These are phyloP conservation scores for Carex pumila DNA, from an alignment of 176 grass and related monocot species.

Conservation along the genomic window DNA sequence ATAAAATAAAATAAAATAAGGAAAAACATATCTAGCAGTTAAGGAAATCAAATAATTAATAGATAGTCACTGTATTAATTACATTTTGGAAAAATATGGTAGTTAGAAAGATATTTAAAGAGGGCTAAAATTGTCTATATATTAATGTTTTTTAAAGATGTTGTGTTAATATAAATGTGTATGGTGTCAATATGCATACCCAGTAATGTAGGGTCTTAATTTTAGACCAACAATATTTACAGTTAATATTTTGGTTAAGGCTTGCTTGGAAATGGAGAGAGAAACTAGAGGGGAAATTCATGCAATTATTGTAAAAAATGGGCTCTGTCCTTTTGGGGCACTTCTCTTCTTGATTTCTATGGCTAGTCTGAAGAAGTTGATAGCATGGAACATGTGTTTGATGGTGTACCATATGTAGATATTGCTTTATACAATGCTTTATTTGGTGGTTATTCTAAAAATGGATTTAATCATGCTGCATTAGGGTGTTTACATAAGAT, in stretches of 20 bases:
- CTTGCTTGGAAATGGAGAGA: slow-evolving; percentile 28
- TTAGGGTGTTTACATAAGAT: slow-evolving; percentile 21
- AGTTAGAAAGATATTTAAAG: too few relatives aligned
- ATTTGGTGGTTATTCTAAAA: slow-evolving; percentile 35
- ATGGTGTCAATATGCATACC: too few relatives aligned
- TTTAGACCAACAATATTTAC: slow-evolving; percentile 28
- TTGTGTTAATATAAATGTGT: too few relatives aligned
- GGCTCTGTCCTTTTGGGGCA: not conserved
- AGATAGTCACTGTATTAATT: too few relatives aligned
- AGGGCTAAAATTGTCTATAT: too few relatives aligned
- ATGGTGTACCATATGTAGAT: slow-evolving; percentile 1
- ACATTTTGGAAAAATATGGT: too few relatives aligned
- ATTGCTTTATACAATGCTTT: slow-evolving; percentile 28
- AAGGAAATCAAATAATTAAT: too few relatives aligned
- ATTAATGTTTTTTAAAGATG: too few relatives aligned
- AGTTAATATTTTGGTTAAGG: slow-evolving; percentile 27
- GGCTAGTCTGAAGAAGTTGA: slow-evolving; percentile 18
- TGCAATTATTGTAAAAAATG: not conserved
- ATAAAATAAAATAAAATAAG: too few relatives aligned
- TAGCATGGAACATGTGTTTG: slow-evolving; percentile 25
- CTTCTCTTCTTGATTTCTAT: slow-evolving; percentile 45
- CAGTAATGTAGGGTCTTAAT: not conserved
- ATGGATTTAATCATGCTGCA: slow-evolving; percentile 14
- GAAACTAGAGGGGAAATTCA: slow-evolving; percentile 23
- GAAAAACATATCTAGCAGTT: too few relatives aligned